A percentile compares a stretch with the other conserved stretches of the same genome.
phyloP scores from a whole-genome alignment of 164 flowering plant species.

The Piper betle region DNA sequence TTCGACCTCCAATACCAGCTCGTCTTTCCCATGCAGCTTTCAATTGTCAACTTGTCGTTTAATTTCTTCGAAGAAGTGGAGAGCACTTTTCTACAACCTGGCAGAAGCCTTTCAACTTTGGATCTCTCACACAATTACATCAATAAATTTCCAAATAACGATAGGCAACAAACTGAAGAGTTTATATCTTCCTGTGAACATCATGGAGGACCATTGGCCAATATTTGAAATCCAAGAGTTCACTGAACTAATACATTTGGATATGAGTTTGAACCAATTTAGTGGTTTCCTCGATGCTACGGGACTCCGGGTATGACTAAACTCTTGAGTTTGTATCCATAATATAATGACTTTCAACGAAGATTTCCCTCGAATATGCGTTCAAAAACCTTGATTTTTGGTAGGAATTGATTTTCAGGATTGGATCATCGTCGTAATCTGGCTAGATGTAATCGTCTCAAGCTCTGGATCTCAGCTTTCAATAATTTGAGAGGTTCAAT shows the following conservation, averaged over 20 bases:
- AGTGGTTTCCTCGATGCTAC: no score
- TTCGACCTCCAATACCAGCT: not conserved
- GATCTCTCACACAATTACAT: no score
- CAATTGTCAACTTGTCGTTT: not conserved
- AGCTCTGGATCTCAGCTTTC: slow-evolving; percentile 1
- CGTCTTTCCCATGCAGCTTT: not conserved
- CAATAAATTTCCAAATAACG: no score
- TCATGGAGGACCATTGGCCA: no score
- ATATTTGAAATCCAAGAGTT: no score
- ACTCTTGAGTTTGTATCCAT: not conserved
- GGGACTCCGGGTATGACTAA: no score
- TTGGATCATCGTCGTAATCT: no score
- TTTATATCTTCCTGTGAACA: no score
- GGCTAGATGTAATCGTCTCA: not conserved
- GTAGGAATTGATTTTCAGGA: not conserved
- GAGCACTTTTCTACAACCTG: not conserved
- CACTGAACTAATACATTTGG: no score
- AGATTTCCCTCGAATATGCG: not conserved
- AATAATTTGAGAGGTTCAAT: slow-evolving; percentile 1
- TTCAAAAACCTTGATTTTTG: not conserved
- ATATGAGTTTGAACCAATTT: no score
- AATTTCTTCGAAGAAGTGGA: not conserved
- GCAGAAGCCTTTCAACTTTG: not conserved
- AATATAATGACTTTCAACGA: not conserved
- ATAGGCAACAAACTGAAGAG: no score